A percentile compares a stretch with the other conserved stretches of the same genome.
These are phyloP conservation scores for Candida anutae DNA, from an alignment of 1,139 yeast species.

Conservation along the genomic window DNA sequence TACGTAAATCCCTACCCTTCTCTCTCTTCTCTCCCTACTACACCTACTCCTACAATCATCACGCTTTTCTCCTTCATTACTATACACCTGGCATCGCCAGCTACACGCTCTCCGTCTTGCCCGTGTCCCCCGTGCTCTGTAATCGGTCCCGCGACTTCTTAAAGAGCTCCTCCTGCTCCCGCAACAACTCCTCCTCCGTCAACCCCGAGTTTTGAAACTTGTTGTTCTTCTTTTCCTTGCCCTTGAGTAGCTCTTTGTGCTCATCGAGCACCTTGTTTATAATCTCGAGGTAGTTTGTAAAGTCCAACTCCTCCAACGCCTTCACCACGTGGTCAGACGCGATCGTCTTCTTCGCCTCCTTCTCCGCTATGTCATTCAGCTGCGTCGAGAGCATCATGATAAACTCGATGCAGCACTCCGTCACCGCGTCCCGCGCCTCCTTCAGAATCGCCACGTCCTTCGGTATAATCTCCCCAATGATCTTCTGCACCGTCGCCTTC, in stretches of 20 bases:
- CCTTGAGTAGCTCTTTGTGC: constrained; percentile 80
- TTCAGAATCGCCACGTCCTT: constrained; percentile 80
- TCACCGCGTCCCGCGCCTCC: constrained; percentile 91
- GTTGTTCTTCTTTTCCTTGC: constrained; percentile 87
- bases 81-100: constrained; percentile 1
- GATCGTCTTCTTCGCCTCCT: constrained; percentile 91
- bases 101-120: constrained; percentile 4
- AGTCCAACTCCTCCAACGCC: constrained; percentile 85
- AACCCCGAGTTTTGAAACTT: constrained; percentile 91
- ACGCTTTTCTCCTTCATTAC: constrained; percentile 1
- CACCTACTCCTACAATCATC: background rate
- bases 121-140: constrained; percentile 25
- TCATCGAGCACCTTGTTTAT: constrained; percentile 76
- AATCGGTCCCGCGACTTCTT: constrained; percentile 78
- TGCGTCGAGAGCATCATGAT: constrained; percentile 91
- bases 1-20: too few relatives aligned
- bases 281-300: constrained; percentile 74
- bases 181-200: constrained; percentile 82
- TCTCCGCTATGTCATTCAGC: constrained; percentile 93
- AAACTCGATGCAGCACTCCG: constrained; percentile 93
- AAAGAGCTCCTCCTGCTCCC: constrained; percentile 89
- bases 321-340: constrained; percentile 94
- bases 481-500: constrained; percentile 90
- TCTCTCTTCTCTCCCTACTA: background rate
- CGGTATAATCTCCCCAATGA: constrained; percentile 83